A percentile compares a stretch with the other conserved stretches of the same genome.
Conservation (phyloP, 2,329 filamentous ascomycete species). For the Aureobasidium lini region DNA sequence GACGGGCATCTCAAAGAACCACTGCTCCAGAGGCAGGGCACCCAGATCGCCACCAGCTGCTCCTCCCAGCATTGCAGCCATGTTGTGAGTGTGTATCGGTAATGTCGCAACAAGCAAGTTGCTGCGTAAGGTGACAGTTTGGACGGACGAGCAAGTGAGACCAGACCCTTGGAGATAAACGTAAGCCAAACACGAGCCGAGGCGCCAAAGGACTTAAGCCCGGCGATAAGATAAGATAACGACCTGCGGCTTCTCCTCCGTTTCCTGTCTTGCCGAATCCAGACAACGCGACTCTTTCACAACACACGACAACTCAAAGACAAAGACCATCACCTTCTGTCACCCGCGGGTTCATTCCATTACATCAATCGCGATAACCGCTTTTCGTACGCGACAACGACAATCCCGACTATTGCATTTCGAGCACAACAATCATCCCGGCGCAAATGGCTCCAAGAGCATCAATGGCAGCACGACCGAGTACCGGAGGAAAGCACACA, state of each 20-base stretch:
- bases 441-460: constrained; percentile 1
- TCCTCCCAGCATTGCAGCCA: constrained; percentile 39
- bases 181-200: constrained; percentile 3
- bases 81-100: constrained; percentile 18
- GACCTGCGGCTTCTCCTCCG: no score
- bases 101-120: no score
- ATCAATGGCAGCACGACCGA: constrained; percentile 17
- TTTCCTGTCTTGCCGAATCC: neutral
- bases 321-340: neutral
- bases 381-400: neutral
- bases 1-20: constrained; percentile 98
- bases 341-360: neutral
- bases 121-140: neutral
- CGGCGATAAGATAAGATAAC: constrained; percentile 11
- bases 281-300: neutral
- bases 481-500: constrained; percentile 21
- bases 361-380: neutral
- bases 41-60: constrained; percentile 34
- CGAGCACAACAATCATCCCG: neutral
- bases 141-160: neutral
- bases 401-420: neutral
- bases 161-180: neutral
- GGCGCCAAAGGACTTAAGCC: neutral
- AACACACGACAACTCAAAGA: neutral
- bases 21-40: constrained; percentile 79